These are phyloP conservation scores for Cladosporium sp. DNA, from an alignment of 2,329 filamentous ascomycete species.

Conservation along the genomic window DNA sequence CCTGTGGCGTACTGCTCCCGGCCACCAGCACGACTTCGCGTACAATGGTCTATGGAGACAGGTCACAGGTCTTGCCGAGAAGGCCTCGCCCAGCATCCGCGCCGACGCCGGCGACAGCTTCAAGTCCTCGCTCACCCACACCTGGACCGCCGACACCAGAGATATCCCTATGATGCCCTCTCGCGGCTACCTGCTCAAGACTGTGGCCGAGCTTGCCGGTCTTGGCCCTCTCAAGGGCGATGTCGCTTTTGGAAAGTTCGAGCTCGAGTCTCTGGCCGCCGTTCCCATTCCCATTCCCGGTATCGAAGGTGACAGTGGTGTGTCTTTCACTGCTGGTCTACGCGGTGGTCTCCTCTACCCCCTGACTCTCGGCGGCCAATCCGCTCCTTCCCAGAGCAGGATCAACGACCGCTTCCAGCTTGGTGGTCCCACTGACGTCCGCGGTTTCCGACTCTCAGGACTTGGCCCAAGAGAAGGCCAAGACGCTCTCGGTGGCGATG, in stretches of 20 bases:
- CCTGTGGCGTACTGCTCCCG: constrained; percentile 65
- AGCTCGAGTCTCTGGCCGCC: constrained; percentile 77
- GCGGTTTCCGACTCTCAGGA: constrained; percentile 87
- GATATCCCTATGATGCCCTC: constrained; percentile 85
- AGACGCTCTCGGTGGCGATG: constrained; percentile 86
- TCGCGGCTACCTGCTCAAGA: constrained; percentile 77
- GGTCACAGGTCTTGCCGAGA: constrained; percentile 73
- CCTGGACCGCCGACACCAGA: constrained; percentile 75
- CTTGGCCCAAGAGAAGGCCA: constrained; percentile 83
- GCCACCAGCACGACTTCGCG: constrained; percentile 71
- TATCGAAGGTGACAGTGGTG: constrained; percentile 68
- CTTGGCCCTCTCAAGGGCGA: constrained; percentile 82
- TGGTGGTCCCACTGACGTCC: constrained; percentile 90
- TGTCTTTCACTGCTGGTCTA: constrained; percentile 81
- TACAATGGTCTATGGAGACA: constrained; percentile 88
- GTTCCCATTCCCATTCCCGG: constrained; percentile 72
- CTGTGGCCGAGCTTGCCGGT: constrained; percentile 81
- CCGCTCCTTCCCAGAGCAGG: constrained; percentile 66
- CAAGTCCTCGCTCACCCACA: constrained; percentile 84
- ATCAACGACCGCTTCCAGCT: constrained; percentile 95
- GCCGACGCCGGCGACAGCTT: constrained; percentile 86
- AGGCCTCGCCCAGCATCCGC: constrained; percentile 79
- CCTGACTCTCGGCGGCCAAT: constrained; percentile 62
- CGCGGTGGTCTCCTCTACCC: constrained; percentile 83
- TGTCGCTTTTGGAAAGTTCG: constrained; percentile 91